Conservation (phyloP, 208 protist species). For the Tritrichomonas musculus region DNA sequence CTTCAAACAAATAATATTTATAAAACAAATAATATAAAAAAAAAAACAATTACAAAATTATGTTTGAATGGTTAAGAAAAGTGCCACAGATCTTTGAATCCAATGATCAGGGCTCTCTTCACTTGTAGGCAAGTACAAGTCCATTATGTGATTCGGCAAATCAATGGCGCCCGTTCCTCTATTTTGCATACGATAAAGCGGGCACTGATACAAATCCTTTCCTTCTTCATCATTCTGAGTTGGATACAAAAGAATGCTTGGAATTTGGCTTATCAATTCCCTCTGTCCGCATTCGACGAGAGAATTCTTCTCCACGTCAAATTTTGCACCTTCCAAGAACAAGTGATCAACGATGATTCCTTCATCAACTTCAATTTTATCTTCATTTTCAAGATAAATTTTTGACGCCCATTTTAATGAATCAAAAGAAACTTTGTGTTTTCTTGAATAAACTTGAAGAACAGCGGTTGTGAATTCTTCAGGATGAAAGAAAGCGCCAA, state of each 20-base stretch:
- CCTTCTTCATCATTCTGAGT: neutral
- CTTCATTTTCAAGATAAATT: slow-evolving; percentile 35
- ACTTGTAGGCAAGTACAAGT: neutral
- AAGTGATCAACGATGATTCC: slow-evolving; percentile 89
- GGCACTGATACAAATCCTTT: neutral
- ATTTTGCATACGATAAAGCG: slow-evolving; percentile 3
- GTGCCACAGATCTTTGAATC: slow-evolving; percentile 9
- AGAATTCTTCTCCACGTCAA: slow-evolving; percentile 67
- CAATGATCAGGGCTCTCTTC: neutral
- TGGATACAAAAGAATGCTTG: slow-evolving; percentile 92
- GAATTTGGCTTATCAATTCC: slow-evolving; percentile 84
- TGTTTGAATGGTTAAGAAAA: neutral
- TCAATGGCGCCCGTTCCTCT: neutral
- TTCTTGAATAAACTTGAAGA: slow-evolving; percentile 90
- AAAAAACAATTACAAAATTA: neutral
- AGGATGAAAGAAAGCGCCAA: slow-evolving; percentile 91
- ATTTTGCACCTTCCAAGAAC: slow-evolving; percentile 84
- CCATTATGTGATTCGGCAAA: neutral
- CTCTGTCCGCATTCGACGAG: slow-evolving; percentile 85
- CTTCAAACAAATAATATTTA: too few species aligned
- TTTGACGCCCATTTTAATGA: slow-evolving; percentile 5
- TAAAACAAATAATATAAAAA: too few species aligned
- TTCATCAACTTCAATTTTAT: slow-evolving; percentile 57
- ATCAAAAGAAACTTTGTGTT: slow-evolving; percentile 88
- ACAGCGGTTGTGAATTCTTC: slow-evolving; percentile 97